phyloP scores from a whole-genome alignment of 202 grass and related monocot genomes.

The Zizania palustris region DNA sequence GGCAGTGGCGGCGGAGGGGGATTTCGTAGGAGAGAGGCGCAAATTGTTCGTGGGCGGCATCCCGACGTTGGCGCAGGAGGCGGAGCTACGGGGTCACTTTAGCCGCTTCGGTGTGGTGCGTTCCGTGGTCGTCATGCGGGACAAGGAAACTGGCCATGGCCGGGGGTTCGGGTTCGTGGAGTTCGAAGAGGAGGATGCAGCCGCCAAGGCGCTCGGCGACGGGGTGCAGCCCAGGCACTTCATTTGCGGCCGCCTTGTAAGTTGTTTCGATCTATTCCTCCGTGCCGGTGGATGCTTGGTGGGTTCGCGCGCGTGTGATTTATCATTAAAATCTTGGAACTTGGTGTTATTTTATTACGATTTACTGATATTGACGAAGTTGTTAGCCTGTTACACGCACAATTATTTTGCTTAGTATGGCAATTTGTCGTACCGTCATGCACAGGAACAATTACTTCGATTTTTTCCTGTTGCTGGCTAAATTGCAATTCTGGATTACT shows the following conservation, averaged over 20 bases:
- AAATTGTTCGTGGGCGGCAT: constrained; percentile 93
- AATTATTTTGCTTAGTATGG: not conserved
- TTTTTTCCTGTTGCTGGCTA: not conserved
- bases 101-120: constrained; percentile 65
- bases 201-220: constrained; percentile 67
- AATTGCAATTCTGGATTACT: not conserved
- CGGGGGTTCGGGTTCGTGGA: constrained; percentile 92
- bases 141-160: constrained; percentile 61
- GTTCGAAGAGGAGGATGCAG: constrained; percentile 60
- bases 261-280: constrained; percentile 21
- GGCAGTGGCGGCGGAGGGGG: not conserved
- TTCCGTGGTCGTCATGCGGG: constrained; percentile 70
- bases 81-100: constrained; percentile 58
- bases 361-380: not conserved
- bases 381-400: constrained; percentile 1
- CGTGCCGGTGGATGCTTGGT: not conserved
- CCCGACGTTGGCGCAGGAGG: constrained; percentile 60
- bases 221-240: constrained; percentile 53
- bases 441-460: not conserved
- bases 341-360: not conserved
- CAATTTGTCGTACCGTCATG: not conserved
- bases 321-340: not conserved
- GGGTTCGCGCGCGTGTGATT: not conserved
- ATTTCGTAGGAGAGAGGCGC: constrained; percentile 35
- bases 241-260: constrained; percentile 67